A percentile compares a stretch with the other conserved stretches of the same genome.
phyloP scores from a whole-genome alignment of 1,284 basidiomycete genomes.

The Irpex lacteus region DNA sequence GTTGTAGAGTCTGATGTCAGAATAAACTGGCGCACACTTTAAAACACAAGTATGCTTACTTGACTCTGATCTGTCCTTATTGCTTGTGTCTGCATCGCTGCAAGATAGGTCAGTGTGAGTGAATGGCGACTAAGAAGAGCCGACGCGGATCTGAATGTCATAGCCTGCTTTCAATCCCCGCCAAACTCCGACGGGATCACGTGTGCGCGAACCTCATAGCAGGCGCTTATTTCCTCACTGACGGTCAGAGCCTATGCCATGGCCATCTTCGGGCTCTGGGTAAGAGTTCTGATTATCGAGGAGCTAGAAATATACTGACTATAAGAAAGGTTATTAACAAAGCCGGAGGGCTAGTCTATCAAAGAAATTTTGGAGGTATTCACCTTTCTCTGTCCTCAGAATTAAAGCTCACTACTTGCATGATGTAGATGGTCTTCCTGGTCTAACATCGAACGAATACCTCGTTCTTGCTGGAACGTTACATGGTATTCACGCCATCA shows the following conservation, averaged over 20 bases:
- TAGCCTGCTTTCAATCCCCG: constrained; percentile 16
- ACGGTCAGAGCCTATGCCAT: constrained; percentile 27
- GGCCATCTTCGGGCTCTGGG: constrained; percentile 83
- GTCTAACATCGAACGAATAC: constrained; percentile 93
- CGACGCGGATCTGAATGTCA: background rate
- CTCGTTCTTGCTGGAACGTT: constrained; percentile 96
- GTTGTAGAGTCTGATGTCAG: background rate
- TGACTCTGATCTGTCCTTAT: constrained; percentile 24
- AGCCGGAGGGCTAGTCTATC: constrained; percentile 95
- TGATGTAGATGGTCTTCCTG: constrained; percentile 76
- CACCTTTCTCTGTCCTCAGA: constrained; percentile 19
- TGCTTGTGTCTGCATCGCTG: constrained; percentile 32
- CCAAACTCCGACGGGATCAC: constrained; percentile 17
- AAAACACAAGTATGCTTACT: constrained; percentile 12
- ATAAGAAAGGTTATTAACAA: constrained; percentile 90
- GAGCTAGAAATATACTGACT: background rate
- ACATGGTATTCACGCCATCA: constrained; percentile 98
- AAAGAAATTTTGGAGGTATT: constrained; percentile 83
- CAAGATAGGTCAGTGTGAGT: background rate
- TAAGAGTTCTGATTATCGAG: constrained; percentile 26
- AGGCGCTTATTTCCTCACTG: background rate
- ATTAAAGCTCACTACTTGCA: constrained; percentile 15
- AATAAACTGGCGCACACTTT: too few relatives aligned
- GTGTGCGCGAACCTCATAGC: constrained; percentile 16
- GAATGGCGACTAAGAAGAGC: background rate